phyloP scores from a whole-genome alignment of 2,329 filamentous ascomycete species.

The Byssochlamys sp. region DNA sequence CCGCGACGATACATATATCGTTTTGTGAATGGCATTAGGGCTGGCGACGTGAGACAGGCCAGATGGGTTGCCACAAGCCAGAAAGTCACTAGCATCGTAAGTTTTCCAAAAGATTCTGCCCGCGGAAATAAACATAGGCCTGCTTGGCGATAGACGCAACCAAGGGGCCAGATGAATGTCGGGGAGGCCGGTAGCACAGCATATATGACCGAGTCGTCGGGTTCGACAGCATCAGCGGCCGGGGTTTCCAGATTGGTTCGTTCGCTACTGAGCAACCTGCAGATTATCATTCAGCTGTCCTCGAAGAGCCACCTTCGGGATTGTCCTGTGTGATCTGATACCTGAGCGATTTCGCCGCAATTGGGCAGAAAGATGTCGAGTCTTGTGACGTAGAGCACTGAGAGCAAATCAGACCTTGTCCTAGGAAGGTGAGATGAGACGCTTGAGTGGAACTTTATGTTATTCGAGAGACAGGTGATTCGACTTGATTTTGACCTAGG shows the following conservation, averaged over 20 bases:
- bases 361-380: background rate
- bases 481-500: background rate
- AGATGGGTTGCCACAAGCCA: background rate
- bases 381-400: background rate
- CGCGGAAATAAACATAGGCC: background rate
- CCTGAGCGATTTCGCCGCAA: background rate
- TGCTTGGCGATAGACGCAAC: background rate
- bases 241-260: background rate
- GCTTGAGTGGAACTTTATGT: background rate
- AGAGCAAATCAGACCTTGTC: background rate
- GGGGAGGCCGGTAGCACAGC: background rate
- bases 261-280: background rate
- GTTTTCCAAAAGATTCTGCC: background rate
- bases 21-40: background rate
- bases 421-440: background rate
- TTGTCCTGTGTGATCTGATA: background rate
- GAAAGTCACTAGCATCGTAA: background rate
- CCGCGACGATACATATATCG: background rate
- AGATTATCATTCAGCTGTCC: background rate
- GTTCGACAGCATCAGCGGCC: background rate
- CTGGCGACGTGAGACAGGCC: background rate
- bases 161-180: background rate
- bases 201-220: background rate
- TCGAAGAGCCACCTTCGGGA: background rate
- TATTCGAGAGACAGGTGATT: background rate